Percentiles rank a stretch among this genome's conserved stretches.
Evolutionary conservation across 306 rosid genomes (phyloP).

Genomic region (Trichosanthes truncata): DNA sequence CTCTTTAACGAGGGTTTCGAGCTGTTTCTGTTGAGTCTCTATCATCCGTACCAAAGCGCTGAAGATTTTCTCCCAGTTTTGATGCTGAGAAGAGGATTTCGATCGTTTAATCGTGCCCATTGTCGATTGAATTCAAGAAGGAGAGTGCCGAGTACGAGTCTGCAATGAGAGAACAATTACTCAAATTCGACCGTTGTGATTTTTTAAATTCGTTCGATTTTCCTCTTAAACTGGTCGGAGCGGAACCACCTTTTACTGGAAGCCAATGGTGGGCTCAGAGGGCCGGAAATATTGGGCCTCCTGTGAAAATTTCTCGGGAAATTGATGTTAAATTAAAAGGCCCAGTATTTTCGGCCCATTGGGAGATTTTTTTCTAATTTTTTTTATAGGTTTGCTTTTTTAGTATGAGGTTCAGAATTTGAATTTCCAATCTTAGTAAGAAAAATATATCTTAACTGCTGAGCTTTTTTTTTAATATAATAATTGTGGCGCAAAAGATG

Average conservation of each 20-base stretch:
- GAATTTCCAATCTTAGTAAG: no score
- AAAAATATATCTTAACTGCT: no score
- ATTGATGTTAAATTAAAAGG: neutral
- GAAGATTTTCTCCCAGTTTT: slow-evolving; percentile 56
- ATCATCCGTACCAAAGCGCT: slow-evolving; percentile 41
- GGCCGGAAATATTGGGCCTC: neutral
- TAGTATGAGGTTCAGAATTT: no score
- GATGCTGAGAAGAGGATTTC: slow-evolving; percentile 16
- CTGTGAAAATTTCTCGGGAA: neutral
- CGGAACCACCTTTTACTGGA: neutral
- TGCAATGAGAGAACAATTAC: neutral
- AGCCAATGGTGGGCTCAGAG: neutral
- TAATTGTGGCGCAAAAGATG: no score
- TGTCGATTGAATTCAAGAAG: slow-evolving; percentile 1
- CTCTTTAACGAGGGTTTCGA: slow-evolving; percentile 38
- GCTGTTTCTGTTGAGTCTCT: slow-evolving; percentile 47
- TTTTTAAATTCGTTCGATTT: neutral
- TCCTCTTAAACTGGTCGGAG: neutral
- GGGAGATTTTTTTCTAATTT: no score
- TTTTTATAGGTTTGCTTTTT: no score
- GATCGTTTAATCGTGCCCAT: slow-evolving; percentile 31
- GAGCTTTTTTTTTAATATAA: no score
- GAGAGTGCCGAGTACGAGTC: neutral
- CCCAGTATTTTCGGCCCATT: neutral
- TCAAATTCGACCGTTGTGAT: neutral